phyloP scores from a whole-genome alignment of 169 alveolate genomes.

The Plasmodium knowlesi region DNA sequence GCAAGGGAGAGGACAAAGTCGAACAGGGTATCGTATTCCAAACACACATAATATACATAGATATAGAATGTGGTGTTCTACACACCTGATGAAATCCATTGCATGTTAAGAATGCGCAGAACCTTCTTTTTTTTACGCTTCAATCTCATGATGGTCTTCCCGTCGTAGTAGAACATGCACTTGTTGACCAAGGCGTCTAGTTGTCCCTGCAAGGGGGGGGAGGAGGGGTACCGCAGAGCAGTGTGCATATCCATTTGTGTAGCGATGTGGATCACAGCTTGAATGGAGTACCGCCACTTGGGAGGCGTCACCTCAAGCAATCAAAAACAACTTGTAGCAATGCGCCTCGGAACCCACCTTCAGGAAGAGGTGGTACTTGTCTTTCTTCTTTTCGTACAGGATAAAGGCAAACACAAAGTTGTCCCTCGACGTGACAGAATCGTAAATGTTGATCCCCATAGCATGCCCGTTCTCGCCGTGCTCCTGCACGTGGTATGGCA shows the following conservation, averaged over 20 bases:
- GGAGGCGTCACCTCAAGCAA: no score
- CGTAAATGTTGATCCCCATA: constrained; percentile 53
- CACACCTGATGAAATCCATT: constrained; percentile 64
- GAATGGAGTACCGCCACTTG: neutral
- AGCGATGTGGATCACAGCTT: neutral
- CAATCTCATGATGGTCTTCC: constrained; percentile 23
- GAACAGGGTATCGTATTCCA: no score
- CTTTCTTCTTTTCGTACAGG: constrained; percentile 43
- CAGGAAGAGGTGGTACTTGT: constrained; percentile 54
- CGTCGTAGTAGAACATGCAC: constrained; percentile 67
- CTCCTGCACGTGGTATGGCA: constrained; percentile 44
- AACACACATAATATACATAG: no score
- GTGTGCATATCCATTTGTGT: neutral
- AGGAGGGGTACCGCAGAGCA: neutral
- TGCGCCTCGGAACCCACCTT: constrained; percentile 25
- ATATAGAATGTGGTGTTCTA: neutral
- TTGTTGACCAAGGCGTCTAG: constrained; percentile 55
- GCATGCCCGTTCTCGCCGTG: constrained; percentile 4
- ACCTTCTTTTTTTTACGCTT: constrained; percentile 45
- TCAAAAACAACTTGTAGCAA: no score
- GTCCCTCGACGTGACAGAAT: constrained; percentile 33
- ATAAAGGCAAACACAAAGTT: constrained; percentile 57
- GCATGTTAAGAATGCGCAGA: constrained; percentile 35
- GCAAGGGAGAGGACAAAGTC: no score
- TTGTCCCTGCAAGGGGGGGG: constrained; percentile 18